Conservation (phyloP, 179 eudicot species). For the Heliamphora pulchella region DNA sequence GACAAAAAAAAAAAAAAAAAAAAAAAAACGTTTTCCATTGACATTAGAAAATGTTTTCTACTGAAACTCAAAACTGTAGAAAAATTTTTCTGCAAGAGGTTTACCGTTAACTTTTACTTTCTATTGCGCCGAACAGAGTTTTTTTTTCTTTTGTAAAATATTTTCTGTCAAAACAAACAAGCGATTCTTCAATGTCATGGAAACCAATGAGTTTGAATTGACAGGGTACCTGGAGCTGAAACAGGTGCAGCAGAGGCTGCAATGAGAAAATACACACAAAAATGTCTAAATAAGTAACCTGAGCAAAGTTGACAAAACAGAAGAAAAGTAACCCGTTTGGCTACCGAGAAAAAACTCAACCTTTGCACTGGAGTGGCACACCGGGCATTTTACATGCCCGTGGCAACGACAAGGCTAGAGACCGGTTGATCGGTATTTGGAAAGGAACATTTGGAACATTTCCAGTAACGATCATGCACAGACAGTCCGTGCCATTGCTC, state of each 20-base stretch:
- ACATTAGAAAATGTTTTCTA: no score
- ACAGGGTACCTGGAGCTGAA: conserved; percentile 33
- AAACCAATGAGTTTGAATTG: background rate
- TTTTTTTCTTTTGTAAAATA: no score
- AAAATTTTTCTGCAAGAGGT: no score
- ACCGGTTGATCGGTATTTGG: conserved; percentile 55
- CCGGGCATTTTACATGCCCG: conserved; percentile 61
- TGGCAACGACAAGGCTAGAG: conserved; percentile 61
- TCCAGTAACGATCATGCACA: conserved; percentile 61
- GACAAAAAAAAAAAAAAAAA: no score
- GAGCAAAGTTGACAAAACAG: background rate
- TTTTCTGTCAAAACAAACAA: no score
- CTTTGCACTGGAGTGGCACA: conserved; percentile 71
- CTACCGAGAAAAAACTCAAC: conserved; percentile 19
- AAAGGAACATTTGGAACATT: conserved; percentile 33
- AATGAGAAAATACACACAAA: background rate
- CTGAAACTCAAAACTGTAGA: no score
- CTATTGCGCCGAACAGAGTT: no score
- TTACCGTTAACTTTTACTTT: no score
- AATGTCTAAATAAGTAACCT: background rate
- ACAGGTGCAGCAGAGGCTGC: conserved; percentile 29
- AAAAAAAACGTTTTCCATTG: background rate
- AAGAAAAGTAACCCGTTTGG: background rate
- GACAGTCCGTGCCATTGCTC: conserved; percentile 50
- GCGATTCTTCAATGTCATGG: no score